A percentile compares a stretch with the other conserved stretches of the same genome.
phyloP scores from a whole-genome alignment of 2,329 filamentous ascomycete genomes.

The Fusarium xylarioides region DNA sequence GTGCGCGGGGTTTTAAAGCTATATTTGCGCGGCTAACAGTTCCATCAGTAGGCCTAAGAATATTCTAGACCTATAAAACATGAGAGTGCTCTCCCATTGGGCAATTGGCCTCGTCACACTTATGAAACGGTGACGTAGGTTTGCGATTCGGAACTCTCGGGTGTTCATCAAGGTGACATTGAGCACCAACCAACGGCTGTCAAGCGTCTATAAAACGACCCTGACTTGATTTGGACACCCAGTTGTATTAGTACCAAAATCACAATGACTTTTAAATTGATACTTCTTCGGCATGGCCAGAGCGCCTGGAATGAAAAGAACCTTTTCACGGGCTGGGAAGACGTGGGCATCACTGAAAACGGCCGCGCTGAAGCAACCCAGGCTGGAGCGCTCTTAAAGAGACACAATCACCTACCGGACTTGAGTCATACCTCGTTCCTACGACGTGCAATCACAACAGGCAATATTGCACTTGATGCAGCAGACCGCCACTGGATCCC shows the following conservation, averaged over 20 bases:
- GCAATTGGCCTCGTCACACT: neutral
- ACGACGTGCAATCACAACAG: neutral
- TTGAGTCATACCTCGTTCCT: neutral
- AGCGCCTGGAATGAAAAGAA: neutral
- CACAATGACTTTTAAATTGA: neutral
- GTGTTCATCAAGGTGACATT: neutral
- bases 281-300: neutral
- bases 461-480: neutral
- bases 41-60: neutral
- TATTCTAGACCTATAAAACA: neutral
- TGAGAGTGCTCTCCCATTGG: no score
- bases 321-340: neutral
- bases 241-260: rapidly evolving
- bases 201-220: neutral
- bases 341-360: neutral
- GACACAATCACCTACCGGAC: neutral
- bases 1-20: neutral
- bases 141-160: neutral
- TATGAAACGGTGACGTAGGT: neutral
- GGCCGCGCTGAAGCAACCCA: neutral
- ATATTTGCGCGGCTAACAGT: neutral
- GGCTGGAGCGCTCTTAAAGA: neutral
- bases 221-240: rapidly evolving
- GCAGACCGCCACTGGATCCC: neutral
- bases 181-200: neutral